These are phyloP conservation scores for Prunus fruticosa DNA, from an alignment of 306 rosid genomes.

Conservation along the genomic window DNA sequence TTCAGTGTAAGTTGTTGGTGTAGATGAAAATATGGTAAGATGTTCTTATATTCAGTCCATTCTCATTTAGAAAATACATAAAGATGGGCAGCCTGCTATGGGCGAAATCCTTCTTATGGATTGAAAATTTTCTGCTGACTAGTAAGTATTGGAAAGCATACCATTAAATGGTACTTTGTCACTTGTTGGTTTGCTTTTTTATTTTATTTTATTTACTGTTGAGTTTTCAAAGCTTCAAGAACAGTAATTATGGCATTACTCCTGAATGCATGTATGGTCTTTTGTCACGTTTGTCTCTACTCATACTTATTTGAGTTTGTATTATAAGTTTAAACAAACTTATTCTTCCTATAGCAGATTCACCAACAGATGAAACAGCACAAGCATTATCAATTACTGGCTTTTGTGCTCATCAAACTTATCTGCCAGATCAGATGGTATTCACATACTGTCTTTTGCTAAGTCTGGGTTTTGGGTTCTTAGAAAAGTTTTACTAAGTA, in stretches of 20 bases:
- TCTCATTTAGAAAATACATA: neutral
- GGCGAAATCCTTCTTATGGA: neutral
- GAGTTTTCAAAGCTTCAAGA: neutral
- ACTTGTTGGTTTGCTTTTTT: neutral
- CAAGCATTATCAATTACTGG: constrained; percentile 33
- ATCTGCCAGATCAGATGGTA: constrained; percentile 65
- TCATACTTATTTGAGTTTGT: neutral
- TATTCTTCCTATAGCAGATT: constrained; percentile 44
- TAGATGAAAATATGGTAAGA: neutral
- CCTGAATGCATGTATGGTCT: neutral
- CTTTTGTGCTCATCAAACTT: constrained; percentile 23
- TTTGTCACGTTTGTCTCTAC: neutral
- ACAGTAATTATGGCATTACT: neutral
- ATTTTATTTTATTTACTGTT: neutral
- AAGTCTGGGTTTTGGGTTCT: constrained; percentile 12
- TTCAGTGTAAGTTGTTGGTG: neutral
- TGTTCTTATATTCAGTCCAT: neutral
- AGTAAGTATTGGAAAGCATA: neutral
- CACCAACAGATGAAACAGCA: constrained; percentile 31
- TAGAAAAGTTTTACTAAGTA: constrained; percentile 2
- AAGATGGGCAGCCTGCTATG: neutral
- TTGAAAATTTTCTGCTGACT: neutral
- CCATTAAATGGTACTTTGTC: constrained; percentile 7
- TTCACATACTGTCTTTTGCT: constrained; percentile 8
- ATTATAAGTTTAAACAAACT: constrained; percentile 5